Percentiles rank a stretch among this genome's conserved stretches.
phyloP scores from a whole-genome alignment of 2,329 filamentous ascomycete species.

The Colletotrichum neosansevieriae region DNA sequence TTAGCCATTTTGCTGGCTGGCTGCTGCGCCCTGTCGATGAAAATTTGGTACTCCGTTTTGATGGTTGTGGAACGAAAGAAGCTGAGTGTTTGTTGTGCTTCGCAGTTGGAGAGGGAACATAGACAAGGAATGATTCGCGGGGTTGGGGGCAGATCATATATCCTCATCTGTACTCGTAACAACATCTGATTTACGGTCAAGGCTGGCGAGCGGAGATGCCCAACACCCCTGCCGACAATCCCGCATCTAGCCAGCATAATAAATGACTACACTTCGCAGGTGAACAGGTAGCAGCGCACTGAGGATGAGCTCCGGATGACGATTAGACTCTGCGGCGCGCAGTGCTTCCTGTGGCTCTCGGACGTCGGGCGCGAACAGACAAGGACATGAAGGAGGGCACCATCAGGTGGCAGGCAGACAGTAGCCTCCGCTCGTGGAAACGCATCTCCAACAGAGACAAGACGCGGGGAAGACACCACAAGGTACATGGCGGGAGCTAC shows the following conservation, averaged over 20 bases:
- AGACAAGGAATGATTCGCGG: too few species aligned
- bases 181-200: constrained; percentile 10
- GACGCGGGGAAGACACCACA: constrained; percentile 9
- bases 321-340: constrained; percentile 31
- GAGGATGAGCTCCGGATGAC: constrained; percentile 29
- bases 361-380: constrained; percentile 13
- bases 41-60: background rate
- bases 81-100: too few species aligned
- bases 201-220: constrained; percentile 1
- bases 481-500: constrained; percentile 14
- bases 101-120: too few species aligned
- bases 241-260: constrained; percentile 29
- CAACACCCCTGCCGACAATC: constrained; percentile 25
- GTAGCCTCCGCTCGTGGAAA: constrained; percentile 2
- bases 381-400: constrained; percentile 6
- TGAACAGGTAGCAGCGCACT: constrained; percentile 7
- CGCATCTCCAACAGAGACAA: constrained; percentile 7
- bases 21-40: background rate
- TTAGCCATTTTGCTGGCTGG: constrained; percentile 51
- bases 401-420: constrained; percentile 10
- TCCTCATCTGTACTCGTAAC: constrained; percentile 16
- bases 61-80: background rate
- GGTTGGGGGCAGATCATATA: constrained; percentile 23
- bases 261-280: constrained; percentile 6
- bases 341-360: background rate